These are phyloP conservation scores for Ceratobasidium sp. DNA, from an alignment of 1,284 basidiomycete species.

Conservation along the genomic window DNA sequence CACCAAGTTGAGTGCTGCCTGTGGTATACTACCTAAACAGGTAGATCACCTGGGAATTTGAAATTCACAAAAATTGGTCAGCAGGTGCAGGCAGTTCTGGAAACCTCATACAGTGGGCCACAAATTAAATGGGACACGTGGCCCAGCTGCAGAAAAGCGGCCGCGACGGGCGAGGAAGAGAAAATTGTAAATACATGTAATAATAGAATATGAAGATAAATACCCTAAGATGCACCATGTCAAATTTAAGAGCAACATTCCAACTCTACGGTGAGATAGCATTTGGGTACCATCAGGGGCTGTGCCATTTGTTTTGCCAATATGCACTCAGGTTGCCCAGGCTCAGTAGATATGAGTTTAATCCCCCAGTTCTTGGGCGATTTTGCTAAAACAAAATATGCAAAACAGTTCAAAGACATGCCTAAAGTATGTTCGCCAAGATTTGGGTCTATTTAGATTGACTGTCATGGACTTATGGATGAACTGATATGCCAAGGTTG, in stretches of 20 bases:
- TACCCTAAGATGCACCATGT: neutral
- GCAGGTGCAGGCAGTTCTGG: too few species aligned
- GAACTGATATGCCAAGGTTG: neutral
- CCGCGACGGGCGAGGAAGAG: neutral
- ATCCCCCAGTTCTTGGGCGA: neutral
- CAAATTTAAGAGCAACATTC: neutral
- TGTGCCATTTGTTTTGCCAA: too few species aligned
- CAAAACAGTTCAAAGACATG: neutral
- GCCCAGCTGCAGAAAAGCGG: neutral
- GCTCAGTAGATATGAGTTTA: neutral
- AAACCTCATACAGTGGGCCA: constrained; percentile 1
- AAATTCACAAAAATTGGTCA: too few species aligned
- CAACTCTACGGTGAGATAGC: neutral
- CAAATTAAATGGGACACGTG: constrained; percentile 5
- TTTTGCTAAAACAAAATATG: neutral
- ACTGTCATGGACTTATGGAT: neutral
- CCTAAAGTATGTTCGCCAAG: neutral
- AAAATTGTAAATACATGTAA: neutral
- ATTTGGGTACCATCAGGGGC: too few species aligned
- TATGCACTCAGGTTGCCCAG: neutral
- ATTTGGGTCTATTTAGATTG: neutral
- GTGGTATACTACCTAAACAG: too few species aligned
- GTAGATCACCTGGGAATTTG: too few species aligned
- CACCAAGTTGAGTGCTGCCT: too few species aligned
- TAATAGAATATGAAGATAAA: neutral